These are phyloP conservation scores for Fraxinus latifolia DNA, from an alignment of 305 asterid genomes.

Conservation along the genomic window DNA sequence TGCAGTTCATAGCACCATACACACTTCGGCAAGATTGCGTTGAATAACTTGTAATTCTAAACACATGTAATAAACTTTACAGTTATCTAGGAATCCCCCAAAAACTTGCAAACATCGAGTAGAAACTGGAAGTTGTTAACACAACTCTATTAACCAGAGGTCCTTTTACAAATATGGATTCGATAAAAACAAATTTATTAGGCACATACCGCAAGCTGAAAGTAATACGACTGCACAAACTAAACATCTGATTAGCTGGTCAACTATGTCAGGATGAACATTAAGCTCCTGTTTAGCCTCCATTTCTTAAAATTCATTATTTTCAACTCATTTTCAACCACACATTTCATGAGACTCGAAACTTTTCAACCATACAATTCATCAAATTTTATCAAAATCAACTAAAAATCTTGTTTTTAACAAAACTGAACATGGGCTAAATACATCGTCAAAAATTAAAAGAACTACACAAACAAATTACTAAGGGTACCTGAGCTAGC, in stretches of 20 bases:
- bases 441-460: background rate
- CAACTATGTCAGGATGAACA: background rate
- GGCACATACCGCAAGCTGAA: background rate
- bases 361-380: too few species aligned
- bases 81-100: background rate
- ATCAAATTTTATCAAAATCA: too few species aligned
- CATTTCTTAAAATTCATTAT: too few species aligned
- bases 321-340: too few species aligned
- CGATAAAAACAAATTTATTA: background rate
- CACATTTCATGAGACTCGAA: too few species aligned
- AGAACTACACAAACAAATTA: background rate
- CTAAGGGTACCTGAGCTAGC: conserved; percentile 1
- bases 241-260: background rate
- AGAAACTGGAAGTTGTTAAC: background rate
- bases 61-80: background rate
- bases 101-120: background rate
- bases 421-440: background rate
- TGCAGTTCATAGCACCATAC: background rate
- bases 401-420: too few species aligned
- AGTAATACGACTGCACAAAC: background rate
- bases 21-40: background rate
- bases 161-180: background rate
- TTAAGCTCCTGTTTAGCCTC: background rate
- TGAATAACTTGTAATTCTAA: background rate
- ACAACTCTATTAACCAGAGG: background rate